These are phyloP conservation scores for Populus alba DNA, from an alignment of 345 rosid species.

Conservation along the genomic window DNA sequence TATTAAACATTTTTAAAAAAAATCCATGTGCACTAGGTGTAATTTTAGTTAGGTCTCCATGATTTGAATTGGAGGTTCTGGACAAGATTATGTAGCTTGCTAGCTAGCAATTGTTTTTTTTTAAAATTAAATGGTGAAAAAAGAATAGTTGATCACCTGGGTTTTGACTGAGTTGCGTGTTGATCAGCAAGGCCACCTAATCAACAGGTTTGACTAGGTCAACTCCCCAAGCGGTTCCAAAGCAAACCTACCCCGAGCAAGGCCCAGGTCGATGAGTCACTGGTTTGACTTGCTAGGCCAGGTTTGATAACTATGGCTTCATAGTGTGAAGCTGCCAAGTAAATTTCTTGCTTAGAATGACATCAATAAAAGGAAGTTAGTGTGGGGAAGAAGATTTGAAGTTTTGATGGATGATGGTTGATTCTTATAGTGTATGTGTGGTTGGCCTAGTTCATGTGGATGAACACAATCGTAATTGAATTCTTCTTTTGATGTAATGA, in stretches of 20 bases:
- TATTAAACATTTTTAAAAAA: background rate
- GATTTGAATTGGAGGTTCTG: background rate
- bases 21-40: background rate
- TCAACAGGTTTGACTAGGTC: no score
- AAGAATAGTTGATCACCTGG: no score
- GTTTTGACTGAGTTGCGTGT: no score
- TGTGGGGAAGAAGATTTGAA: background rate
- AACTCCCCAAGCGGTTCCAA: no score
- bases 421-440: no score
- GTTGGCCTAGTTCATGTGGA: no score
- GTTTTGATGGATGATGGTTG: background rate
- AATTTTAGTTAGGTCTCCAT: background rate
- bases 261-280: no score
- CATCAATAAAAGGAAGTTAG: background rate
- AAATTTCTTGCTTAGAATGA: background rate
- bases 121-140: no score
- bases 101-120: background rate
- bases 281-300: no score
- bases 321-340: background rate
- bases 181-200: no score
- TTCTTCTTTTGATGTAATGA: background rate
- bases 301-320: no score
- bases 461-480: background rate
- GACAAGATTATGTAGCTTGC: background rate
- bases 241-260: no score